phyloP scores from a whole-genome alignment of 805 yeast genomes.

The Torulaspora delbrueckii region DNA sequence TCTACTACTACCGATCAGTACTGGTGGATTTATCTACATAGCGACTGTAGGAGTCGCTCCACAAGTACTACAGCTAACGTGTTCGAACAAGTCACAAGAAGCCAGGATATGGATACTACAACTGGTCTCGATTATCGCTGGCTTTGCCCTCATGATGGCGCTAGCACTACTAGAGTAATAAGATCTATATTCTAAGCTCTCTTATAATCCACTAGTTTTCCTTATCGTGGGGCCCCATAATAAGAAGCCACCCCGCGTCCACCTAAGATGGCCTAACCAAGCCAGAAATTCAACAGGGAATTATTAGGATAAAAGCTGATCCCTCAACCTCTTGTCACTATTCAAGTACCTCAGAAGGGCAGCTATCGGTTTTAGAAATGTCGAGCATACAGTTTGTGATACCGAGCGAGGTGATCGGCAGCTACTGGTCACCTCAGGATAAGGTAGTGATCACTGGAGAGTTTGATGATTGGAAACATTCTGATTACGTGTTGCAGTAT shows the following conservation, averaged over 20 bases:
- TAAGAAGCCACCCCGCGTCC: conserved; percentile 2
- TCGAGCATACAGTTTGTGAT: conserved; percentile 13
- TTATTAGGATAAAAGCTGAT: background rate
- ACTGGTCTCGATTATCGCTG: conserved; percentile 45
- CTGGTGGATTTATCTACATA: conserved; percentile 71
- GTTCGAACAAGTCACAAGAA: conserved; percentile 36
- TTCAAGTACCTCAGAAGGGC: background rate
- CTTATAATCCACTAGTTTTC: conserved; percentile 1
- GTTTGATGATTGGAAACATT: conserved; percentile 29
- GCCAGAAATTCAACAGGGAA: background rate
- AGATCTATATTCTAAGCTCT: background rate
- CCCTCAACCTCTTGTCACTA: background rate
- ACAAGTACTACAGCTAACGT: conserved; percentile 49
- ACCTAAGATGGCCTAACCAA: background rate
- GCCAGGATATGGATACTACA: conserved; percentile 42
- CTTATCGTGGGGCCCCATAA: conserved; percentile 5
- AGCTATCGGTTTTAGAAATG: background rate
- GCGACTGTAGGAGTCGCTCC: conserved; percentile 75
- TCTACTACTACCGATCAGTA: conserved; percentile 62
- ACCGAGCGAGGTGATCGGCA: conserved; percentile 14
- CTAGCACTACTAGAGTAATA: conserved; percentile 17
- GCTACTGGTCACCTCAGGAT: conserved; percentile 14
- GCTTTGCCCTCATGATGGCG: conserved; percentile 53
- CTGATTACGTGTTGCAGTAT: conserved; percentile 15
- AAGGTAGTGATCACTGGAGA: conserved; percentile 29